A percentile compares a stretch with the other conserved stretches of the same genome.
Evolutionary conservation across 495 filamentous ascomycete species (phyloP).

Genomic region (Physcia stellaris): DNA sequence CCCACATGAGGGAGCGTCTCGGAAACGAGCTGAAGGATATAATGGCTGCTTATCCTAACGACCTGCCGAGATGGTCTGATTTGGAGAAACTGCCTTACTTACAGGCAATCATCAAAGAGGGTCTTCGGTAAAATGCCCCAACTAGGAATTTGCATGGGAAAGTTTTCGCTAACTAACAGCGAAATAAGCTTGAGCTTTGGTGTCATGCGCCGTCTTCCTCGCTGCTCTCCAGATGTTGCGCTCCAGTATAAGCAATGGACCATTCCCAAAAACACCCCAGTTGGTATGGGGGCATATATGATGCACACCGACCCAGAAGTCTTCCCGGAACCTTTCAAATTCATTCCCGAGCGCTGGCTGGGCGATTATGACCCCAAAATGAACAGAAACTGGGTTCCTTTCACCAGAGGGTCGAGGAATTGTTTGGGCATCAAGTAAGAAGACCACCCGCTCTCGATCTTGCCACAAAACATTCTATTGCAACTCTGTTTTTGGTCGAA

Average conservation of each 20-base stretch:
- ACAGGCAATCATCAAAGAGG: constrained; percentile 1
- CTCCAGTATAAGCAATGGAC: constrained; percentile 21
- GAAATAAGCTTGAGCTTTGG: constrained; percentile 26
- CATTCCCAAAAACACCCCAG: constrained; percentile 18
- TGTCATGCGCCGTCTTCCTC: constrained; percentile 25
- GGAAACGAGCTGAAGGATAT: constrained; percentile 11
- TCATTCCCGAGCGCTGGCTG: constrained; percentile 26
- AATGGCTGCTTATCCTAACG: constrained; percentile 14
- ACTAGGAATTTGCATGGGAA: too few relatives aligned
- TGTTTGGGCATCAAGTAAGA: constrained; percentile 21
- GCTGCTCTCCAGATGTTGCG: constrained; percentile 22
- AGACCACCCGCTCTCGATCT: background rate
- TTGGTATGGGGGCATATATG: constrained; percentile 22
- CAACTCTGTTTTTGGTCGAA: background rate
- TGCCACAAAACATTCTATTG: background rate
- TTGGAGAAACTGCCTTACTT: constrained; percentile 16
- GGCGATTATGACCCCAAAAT: constrained; percentile 14
- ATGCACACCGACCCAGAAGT: constrained; percentile 20
- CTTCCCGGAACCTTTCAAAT: constrained; percentile 23
- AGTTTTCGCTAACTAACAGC: constrained; percentile 19
- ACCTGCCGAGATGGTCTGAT: constrained; percentile 15
- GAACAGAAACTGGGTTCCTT: constrained; percentile 14
- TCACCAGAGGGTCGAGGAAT: constrained; percentile 12
- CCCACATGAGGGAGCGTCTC: constrained; percentile 7
- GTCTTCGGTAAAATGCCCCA: background rate